Evolutionary conservation across 108 stramenopile genomes (phyloP), one percentile per base, ranked within the genome.

Genomic region (Nannochloropsis gaditana): DNA sequence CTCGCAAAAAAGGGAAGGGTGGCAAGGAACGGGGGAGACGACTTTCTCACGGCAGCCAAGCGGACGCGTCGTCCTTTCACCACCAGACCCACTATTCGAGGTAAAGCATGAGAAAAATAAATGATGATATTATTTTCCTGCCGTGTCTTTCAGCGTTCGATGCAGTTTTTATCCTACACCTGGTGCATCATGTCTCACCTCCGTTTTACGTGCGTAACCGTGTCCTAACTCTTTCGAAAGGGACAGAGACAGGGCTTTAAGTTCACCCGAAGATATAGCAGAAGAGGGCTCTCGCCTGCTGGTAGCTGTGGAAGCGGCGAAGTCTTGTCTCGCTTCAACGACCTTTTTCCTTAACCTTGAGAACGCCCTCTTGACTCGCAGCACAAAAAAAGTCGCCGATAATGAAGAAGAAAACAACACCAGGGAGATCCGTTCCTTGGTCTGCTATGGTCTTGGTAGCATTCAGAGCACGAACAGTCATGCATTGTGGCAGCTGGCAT

Each of bases 331-430:
- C 2, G 4, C 6, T n/a, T n/a, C 59, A 15, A 73, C 59, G 15
- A n/a, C 59, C n/a, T 73, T 73, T n/a, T 73, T n/a, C n/a, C n/a
- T n/a, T n/a, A 73, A 73, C 59, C 59, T 73, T n/a, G 59, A 73
- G n/a, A 15, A 73, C n/a, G 59, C 59, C 5, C 59, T 73, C 59
- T n/a, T 73, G 59, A n/a, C 59, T 15, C 59, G 59, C 59, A n/a
- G 15, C 6, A 6, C 59, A 3, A 6, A 15, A n/a, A n/a, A 8
- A 2, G 15, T n/a, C 2, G 59, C 19, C 15, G 15, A n/a, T 15
- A 73, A 73, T 4, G n/a, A 0, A 6, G 59, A n/a, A 73, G 59
- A 0, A 2, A 6, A n/a, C 19, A n/a, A 73, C 4, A n/a, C 4
- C n/a, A 15, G 59, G n/a, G 59, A 73, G n/a, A n/a, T 73, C 59